phyloP scores from a whole-genome alignment of 768 basidiomycete species.

The Amanita pseudoporphyria region DNA sequence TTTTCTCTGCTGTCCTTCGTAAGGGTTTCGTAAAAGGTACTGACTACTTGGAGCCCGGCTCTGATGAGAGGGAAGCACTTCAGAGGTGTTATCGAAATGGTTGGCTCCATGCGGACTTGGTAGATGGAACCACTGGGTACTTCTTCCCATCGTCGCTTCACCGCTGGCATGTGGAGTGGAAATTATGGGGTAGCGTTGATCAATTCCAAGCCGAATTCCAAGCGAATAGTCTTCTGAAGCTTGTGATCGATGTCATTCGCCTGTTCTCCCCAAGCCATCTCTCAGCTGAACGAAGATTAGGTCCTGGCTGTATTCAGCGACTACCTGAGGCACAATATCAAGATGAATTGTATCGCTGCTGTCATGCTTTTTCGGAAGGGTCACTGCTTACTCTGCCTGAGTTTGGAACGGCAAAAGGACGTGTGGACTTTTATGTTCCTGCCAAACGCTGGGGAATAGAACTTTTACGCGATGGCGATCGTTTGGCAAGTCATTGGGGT shows the following conservation, averaged over 20 bases:
- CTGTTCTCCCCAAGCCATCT: neutral
- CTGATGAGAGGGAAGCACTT: neutral
- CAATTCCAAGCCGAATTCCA: neutral
- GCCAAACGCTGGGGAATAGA: slow-evolving; percentile 4
- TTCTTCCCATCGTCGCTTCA: slow-evolving; percentile 4
- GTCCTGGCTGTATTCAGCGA: slow-evolving; percentile 2
- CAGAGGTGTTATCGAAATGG: neutral
- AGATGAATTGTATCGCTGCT: slow-evolving; percentile 1
- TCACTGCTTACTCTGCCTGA: neutral
- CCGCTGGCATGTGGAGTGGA: slow-evolving; percentile 1
- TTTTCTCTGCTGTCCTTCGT: neutral
- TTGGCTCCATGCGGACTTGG: slow-evolving; percentile 1
- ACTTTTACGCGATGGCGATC: slow-evolving; percentile 2
- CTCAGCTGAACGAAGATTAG: slow-evolving; percentile 1
- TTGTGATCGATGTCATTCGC: neutral
- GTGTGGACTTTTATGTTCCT: slow-evolving; percentile 3
- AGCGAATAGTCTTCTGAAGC: neutral
- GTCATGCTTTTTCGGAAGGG: slow-evolving; percentile 3
- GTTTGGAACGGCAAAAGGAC: neutral
- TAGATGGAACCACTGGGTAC: neutral
- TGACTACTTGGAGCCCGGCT: neutral
- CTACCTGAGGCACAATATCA: slow-evolving; percentile 1
- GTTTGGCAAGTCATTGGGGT: neutral
- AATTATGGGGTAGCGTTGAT: neutral
- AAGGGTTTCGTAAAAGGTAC: neutral